Evolutionary conservation across 2,329 filamentous ascomycete species (phyloP).

Genomic region (Microdochium nivale): DNA sequence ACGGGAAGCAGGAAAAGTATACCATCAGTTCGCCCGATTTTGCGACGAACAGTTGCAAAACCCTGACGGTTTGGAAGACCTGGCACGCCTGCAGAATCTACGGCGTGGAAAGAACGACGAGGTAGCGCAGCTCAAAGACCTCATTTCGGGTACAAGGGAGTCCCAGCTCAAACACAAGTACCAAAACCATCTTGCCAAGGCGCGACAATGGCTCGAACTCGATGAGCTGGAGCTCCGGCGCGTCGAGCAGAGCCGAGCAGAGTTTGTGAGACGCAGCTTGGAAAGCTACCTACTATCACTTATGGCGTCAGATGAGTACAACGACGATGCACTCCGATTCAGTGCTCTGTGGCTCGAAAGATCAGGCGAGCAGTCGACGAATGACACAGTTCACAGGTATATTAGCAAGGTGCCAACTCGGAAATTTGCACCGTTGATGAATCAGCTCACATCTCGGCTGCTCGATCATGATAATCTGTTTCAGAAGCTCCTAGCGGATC

Average conservation of each 20-base stretch:
- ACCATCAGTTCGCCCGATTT: conserved; percentile 90
- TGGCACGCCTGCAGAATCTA: conserved; percentile 70
- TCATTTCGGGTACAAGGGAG: conserved; percentile 41
- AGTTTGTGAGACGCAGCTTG: conserved; percentile 79
- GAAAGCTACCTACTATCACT: conserved; percentile 90
- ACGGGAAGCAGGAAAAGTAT: conserved; percentile 75
- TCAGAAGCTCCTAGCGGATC: conserved; percentile 61
- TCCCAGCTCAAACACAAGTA: conserved; percentile 47
- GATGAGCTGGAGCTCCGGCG: conserved; percentile 82
- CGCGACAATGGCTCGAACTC: conserved; percentile 83
- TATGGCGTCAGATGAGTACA: conserved; percentile 75
- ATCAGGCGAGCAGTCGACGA: conserved; percentile 66
- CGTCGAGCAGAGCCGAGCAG: conserved; percentile 64
- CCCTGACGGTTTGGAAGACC: conserved; percentile 74
- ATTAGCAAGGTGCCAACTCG: conserved; percentile 71
- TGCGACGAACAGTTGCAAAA: conserved; percentile 92
- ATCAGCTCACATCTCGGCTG: conserved; percentile 89
- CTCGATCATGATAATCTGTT: conserved; percentile 63
- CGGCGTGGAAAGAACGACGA: conserved; percentile 76
- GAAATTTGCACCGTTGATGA: conserved; percentile 91
- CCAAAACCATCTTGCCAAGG: conserved; percentile 55
- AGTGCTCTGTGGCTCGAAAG: conserved; percentile 91
- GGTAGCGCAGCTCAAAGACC: conserved; percentile 60
- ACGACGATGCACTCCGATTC: conserved; percentile 85
- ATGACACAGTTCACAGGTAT: conserved; percentile 63